Conservation (phyloP, 768 basidiomycete species). For the Suillus occidentalis region DNA sequence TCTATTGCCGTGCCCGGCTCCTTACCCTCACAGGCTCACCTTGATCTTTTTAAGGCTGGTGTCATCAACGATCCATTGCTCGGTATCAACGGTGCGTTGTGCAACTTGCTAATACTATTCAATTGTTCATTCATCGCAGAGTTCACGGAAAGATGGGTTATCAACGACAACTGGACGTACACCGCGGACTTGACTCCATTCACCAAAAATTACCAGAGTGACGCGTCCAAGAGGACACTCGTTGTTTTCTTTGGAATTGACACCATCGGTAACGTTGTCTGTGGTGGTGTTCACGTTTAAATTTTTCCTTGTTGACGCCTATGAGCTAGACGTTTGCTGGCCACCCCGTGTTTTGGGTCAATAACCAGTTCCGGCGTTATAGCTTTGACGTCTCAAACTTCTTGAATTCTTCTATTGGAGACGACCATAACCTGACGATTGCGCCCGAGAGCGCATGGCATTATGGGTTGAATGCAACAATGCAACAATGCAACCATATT, state of each 20-base stretch:
- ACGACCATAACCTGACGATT: constrained; percentile 47
- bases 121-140: constrained; percentile 31
- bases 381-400: constrained; percentile 49
- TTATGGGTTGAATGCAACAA: constrained; percentile 60
- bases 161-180: constrained; percentile 59
- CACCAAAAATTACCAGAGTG: constrained; percentile 22
- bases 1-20: constrained; percentile 52
- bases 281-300: constrained; percentile 15
- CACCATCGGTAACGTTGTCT: constrained; percentile 54
- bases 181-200: constrained; percentile 53
- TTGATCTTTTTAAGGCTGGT: constrained; percentile 52
- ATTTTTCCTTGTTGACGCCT: neutral
- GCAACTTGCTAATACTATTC: constrained; percentile 1
- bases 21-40: constrained; percentile 53
- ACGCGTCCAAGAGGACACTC: constrained; percentile 33
- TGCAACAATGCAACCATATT: constrained; percentile 48
- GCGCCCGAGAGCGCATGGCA: constrained; percentile 52
- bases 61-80: constrained; percentile 54
- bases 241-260: constrained; percentile 59
- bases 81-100: constrained; percentile 47
- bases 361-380: constrained; percentile 58
- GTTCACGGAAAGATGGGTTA: constrained; percentile 55
- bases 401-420: constrained; percentile 31
- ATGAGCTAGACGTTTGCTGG: constrained; percentile 44
- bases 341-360: constrained; percentile 57